Evolutionary conservation across 805 yeast species (phyloP).

Genomic region (Hanseniaspora lachancei): DNA sequence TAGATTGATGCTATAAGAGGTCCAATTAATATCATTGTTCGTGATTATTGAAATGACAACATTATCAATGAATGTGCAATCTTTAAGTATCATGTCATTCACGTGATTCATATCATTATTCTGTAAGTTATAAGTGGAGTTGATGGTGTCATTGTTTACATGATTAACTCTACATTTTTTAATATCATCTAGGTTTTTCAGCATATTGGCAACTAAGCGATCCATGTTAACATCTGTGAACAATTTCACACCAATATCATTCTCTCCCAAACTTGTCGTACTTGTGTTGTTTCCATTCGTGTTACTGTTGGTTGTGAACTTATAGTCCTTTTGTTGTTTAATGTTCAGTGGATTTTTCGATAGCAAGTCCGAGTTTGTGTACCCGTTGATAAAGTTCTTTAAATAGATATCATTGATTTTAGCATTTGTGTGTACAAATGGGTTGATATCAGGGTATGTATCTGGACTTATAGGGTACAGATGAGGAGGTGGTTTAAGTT

Average conservation of each 20-base stretch:
- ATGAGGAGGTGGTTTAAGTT: not conserved
- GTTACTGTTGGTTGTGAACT: slow-evolving; percentile 9
- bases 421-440: slow-evolving; percentile 6
- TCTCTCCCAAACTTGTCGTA: slow-evolving; percentile 11
- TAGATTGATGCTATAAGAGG: not conserved
- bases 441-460: slow-evolving; percentile 7
- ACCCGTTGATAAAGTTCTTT: slow-evolving; percentile 4
- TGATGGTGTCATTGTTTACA: not conserved
- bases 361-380: slow-evolving; percentile 6
- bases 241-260: slow-evolving; percentile 4
- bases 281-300: slow-evolving; percentile 11
- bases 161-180: not conserved
- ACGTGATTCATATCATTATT: not conserved
- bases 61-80: not conserved
- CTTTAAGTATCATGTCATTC: not conserved
- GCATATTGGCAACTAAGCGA: not conserved
- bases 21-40: not conserved
- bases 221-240: slow-evolving; percentile 1
- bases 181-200: not conserved
- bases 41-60: not conserved
- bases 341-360: slow-evolving; percentile 11
- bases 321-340: not conserved
- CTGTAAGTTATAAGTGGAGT: not conserved
- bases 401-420: slow-evolving; percentile 8
- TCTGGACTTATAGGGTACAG: not conserved